phyloP scores from a whole-genome alignment of 2,329 filamentous ascomycete genomes.

The Nannizzia gypsea region DNA sequence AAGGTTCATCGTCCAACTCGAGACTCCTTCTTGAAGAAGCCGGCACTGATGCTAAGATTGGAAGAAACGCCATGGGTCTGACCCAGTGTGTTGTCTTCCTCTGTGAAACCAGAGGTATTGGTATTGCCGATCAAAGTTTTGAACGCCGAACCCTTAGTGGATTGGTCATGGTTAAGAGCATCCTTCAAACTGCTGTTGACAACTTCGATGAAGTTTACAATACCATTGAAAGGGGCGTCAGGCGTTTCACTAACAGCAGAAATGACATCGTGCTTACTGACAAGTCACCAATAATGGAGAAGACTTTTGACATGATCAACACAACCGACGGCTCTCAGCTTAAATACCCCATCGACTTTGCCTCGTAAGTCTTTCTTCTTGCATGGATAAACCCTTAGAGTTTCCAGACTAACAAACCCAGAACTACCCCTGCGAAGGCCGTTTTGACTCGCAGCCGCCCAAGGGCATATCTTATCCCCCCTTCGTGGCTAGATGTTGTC shows the following conservation, averaged over 20 bases:
- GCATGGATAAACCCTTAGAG: no score
- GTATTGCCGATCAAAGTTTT: constrained; percentile 6
- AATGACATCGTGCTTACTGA: constrained; percentile 6
- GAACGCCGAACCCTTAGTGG: constrained; percentile 6
- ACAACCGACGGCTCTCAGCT: background rate
- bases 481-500: constrained; percentile 1
- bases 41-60: constrained; percentile 7
- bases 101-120: constrained; percentile 7
- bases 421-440: background rate
- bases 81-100: constrained; percentile 6
- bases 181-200: constrained; percentile 4
- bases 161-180: constrained; percentile 3
- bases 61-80: constrained; percentile 8
- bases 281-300: background rate
- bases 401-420: background rate
- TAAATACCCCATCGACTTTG: constrained; percentile 2
- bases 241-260: constrained; percentile 7
- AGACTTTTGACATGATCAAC: constrained; percentile 4
- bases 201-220: constrained; percentile 5
- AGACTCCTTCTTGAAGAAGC: constrained; percentile 3
- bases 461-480: constrained; percentile 4
- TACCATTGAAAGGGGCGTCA: constrained; percentile 4
- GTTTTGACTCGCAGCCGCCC: constrained; percentile 6
- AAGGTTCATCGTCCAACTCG: background rate
- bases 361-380: constrained; percentile 1